These are phyloP conservation scores for Vanderwaltozyma polyspora DNA, from an alignment of 805 yeast species.

Conservation along the genomic window DNA sequence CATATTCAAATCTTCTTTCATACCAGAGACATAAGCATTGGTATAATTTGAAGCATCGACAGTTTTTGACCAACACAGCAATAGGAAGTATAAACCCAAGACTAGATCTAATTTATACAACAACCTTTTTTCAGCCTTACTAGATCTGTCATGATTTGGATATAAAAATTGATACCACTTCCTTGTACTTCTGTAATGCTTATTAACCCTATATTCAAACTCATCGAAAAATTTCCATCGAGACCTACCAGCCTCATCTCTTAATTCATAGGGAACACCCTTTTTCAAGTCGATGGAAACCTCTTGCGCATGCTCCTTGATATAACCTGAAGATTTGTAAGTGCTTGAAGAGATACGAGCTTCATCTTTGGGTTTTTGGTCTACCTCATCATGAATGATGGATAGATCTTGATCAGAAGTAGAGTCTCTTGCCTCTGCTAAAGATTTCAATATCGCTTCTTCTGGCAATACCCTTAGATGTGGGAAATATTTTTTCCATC, in stretches of 20 bases:
- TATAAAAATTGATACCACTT: conserved; percentile 26
- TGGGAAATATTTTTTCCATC: conserved; percentile 17
- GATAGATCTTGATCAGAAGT: too few relatives aligned
- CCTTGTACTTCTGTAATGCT: conserved; percentile 23
- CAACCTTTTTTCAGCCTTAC: conserved; percentile 36
- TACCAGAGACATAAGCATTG: conserved; percentile 57
- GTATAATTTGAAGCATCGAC: conserved; percentile 50
- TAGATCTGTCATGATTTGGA: conserved; percentile 25
- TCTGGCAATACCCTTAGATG: conserved; percentile 14
- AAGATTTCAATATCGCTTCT: too few relatives aligned
- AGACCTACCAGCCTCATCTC: conserved; percentile 31
- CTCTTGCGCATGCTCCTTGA: background rate
- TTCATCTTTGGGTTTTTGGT: too few relatives aligned
- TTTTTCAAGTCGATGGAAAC: conserved; percentile 2
- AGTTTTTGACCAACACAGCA: conserved; percentile 59
- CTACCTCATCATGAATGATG: too few relatives aligned
- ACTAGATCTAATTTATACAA: conserved; percentile 45
- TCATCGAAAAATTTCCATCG: conserved; percentile 43
- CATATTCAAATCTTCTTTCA: conserved; percentile 49
- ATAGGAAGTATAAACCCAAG: conserved; percentile 44
- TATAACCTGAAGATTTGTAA: background rate
- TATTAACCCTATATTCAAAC: conserved; percentile 36
- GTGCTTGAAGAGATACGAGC: too few relatives aligned
- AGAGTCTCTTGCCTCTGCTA: too few relatives aligned
- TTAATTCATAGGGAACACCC: conserved; percentile 29